Conservation (phyloP, 441 rosid genomes). For the Euphorbia corollata region DNA sequence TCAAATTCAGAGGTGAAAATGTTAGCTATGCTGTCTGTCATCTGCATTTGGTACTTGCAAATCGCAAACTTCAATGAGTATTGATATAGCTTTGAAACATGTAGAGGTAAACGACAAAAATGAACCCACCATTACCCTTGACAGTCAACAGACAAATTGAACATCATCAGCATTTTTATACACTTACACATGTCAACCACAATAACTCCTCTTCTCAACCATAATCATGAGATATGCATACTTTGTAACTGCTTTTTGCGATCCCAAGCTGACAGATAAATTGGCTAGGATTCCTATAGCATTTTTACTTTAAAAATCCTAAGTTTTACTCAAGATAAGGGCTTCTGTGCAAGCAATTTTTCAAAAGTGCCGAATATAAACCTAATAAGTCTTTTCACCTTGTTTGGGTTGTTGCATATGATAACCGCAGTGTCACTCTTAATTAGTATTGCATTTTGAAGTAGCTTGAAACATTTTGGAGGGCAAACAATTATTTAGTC, state of each 20-base stretch:
- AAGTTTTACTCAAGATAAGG: neutral
- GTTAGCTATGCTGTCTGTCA: neutral
- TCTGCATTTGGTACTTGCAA: neutral
- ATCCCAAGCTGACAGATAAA: neutral
- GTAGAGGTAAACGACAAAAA: neutral
- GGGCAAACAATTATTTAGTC: no score
- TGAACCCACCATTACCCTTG: neutral
- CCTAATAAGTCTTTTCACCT: neutral
- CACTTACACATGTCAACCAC: no score
- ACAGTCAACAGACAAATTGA: neutral
- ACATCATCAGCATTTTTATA: neutral
- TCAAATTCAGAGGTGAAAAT: constrained; percentile 2
- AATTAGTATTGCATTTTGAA: neutral
- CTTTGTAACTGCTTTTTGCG: neutral
- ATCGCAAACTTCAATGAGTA: neutral
- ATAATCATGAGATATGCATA: neutral
- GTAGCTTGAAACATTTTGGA: neutral
- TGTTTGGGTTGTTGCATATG: neutral
- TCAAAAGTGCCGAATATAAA: neutral
- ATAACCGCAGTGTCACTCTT: neutral
- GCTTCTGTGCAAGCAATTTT: neutral
- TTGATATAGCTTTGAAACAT: neutral
- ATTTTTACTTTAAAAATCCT: neutral
- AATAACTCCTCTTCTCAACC: neutral
- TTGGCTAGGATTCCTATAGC: neutral